Evolutionary conservation across 2,329 filamentous ascomycete species (phyloP), one percentile per base, ranked within the genome.

Genomic region (Nemania sp.): DNA sequence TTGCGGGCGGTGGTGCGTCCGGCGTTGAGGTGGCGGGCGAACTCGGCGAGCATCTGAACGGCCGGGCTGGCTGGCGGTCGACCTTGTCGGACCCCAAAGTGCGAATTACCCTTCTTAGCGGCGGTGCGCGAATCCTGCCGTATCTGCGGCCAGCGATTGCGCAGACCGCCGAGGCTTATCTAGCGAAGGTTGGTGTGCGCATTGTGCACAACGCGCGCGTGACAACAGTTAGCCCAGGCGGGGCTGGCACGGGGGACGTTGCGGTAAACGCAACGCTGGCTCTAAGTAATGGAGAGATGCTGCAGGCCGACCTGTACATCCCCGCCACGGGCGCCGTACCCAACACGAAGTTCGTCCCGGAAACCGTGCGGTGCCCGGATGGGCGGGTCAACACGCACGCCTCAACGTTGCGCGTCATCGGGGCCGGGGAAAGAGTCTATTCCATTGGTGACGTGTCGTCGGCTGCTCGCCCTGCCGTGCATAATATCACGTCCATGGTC

Each of bases 1-100:
- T 87, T 43, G 77, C 76, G 2, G 82, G 82, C 32, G 82, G 81
- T n/a, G 82, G 82, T 1, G 80, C 82, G 7, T 74, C 80, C 0
- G 82, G 83, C 3, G 73, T 86, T 18, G 84, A 86, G 68, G 79
- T 79, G 1, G 83, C 85, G 0, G 85, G 85, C 18, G 84, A 86
- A 67, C 76, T 86, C 0, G 86, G 84, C 29, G 83, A 87, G 69
- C 79, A 82, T 70, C 78, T 87, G 18, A 88, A 88, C 65, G 83
- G 85, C 0, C 77, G 77, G 1, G 74, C 81, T 0, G 79, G 82
- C 4, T 79, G 75, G 75, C 79, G 58, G 49, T 77, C 76, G 2
- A 77, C 72, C 22, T 64, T 74, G 1, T 64, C 64, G 2, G 73
- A 73, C 13, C 80, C 81, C 1, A 82, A 80, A 18, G 80, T 83